Base-by-base conservation (phyloP, 805 yeast species). In the Yarrowia keelungensis region DNA sequence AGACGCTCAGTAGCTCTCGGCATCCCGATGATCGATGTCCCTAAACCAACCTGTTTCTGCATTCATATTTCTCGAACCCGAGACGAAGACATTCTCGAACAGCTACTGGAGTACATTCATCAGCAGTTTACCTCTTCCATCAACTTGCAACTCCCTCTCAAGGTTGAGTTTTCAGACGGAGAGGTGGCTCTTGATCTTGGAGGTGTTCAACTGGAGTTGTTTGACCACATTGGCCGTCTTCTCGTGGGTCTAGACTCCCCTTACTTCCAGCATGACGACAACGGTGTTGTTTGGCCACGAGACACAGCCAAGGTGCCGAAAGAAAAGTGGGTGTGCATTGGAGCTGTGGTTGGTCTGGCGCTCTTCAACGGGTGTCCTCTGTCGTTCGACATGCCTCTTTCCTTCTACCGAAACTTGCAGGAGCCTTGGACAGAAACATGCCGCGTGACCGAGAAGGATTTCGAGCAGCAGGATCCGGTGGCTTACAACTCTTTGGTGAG, bases 121-220 rank as follows among this genome's bases (percentile, higher is more conserved):
- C 22, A 16, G 41, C 65, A 59, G 51, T 22, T 59, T 1, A 19
- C 15, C 43, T 11, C 51, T 8, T n/a, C 42, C 1, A 14, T 8
- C 0, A 42, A 59, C 35, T 36, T 59, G 42, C 65, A 45, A 15
- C 69, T 72, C n/a, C 78, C 78, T 7, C 69, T 76, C 9, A 70
- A 73, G 45, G 74, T 76, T 7, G 67, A 71, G n/a, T 71, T 72
- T 61, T 71, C 72, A 7, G 51, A 58, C 3, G 76, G 76, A 22
- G 77, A 75, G 38, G 71, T 73, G 26, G 78, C 76, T 41, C 71
- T 72, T 10, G 79, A 76, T 43, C 73, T 73, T 3, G 79, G 79
- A 32, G 79, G 79, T 1, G 75, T 76, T 8, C 76, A 75, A 50
- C 69, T 70, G 16, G 79, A 76, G 69, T 70, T 76, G 3, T 76